These are phyloP conservation scores for Colletotrichum musae DNA, from an alignment of 2,329 filamentous ascomycete species.

Conservation along the genomic window DNA sequence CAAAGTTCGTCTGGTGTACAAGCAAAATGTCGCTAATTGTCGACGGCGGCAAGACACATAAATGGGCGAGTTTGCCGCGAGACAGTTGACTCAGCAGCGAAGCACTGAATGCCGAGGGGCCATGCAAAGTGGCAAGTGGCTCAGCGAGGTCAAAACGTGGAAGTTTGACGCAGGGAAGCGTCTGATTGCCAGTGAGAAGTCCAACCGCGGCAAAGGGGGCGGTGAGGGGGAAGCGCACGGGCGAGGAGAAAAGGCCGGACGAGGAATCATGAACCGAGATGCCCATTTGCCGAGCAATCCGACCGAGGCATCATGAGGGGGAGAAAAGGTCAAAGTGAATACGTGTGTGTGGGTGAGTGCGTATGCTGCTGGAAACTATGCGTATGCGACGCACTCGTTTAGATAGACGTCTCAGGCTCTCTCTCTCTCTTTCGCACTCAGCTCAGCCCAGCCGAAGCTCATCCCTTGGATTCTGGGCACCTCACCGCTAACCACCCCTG, in stretches of 20 bases:
- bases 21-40: neutral
- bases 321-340: neutral
- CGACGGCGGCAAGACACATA: neutral
- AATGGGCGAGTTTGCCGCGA: constrained; percentile 6
- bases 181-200: constrained; percentile 22
- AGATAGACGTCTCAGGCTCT: neutral
- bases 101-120: neutral
- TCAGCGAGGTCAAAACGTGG: neutral
- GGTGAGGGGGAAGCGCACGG: neutral
- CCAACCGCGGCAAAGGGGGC: constrained; percentile 18
- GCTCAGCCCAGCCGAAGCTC: too few relatives aligned
- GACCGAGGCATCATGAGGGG: constrained; percentile 21
- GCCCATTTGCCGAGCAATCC: constrained; percentile 10
- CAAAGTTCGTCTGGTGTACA: constrained; percentile 31
- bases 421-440: neutral
- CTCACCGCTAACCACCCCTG: neutral
- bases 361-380: neutral
- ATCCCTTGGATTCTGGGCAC: neutral
- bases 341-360: too few relatives aligned
- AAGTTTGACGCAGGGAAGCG: constrained; percentile 13
- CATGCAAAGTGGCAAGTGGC: neutral
- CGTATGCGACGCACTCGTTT: constrained; percentile 36
- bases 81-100: neutral
- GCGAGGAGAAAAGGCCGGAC: neutral
- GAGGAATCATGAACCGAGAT: too few relatives aligned